Base-by-base conservation (phyloP, 257 asterid genomes). In the Capsicum chinense region DNA sequence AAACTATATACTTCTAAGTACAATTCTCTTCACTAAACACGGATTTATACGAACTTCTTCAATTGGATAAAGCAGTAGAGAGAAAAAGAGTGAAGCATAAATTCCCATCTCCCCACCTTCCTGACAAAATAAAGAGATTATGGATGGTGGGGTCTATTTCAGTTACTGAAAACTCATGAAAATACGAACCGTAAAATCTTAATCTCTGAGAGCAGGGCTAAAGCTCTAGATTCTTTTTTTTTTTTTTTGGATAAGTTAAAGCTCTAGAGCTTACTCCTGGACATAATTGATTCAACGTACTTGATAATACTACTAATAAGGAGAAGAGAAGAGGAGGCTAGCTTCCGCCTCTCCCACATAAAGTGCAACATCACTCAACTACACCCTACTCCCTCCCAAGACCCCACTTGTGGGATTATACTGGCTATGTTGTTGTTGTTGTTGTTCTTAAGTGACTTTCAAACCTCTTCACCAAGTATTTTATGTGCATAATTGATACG, bases 61-160 rank as follows among this genome's bases (percentile, higher is more conserved):
- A 71, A 10, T 71, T 71, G 39, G 39, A 71, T 19, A 71, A 47
- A 44, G 79, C 35, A 44, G 58, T 11, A 0, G 10, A 71, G 79
- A n/a, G 58, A 71, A 26, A 44, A 70, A 71, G 39, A 71, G 58
- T 71, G 79, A 71, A 71, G 58, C 79, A 71, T n/a, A 71, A 71
- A 71, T 71, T 47, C 79, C 33, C 79, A 70, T 44, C 35, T 44
- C 37, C 37, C 79, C 57, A 44, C 57, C 79, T 71, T 71, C 54
- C 39, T 71, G 57, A 71, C 57, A n/a, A 47, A 71, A 71, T 26
- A 71, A 44, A 71, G 9, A 71, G 33, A 71, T 16, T 17, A 47
- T 42, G 37, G 16, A 37, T 44, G 79, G 17, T 1, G 33, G 79
- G 79, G 17, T 44, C 79, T 42, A 42, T 70, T n/a, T 71, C 14